Percentiles rank a stretch among this genome's conserved stretches.
Evolutionary conservation across 768 basidiomycete genomes (phyloP).

Genomic region (Rhizopogon vesiculosus): DNA sequence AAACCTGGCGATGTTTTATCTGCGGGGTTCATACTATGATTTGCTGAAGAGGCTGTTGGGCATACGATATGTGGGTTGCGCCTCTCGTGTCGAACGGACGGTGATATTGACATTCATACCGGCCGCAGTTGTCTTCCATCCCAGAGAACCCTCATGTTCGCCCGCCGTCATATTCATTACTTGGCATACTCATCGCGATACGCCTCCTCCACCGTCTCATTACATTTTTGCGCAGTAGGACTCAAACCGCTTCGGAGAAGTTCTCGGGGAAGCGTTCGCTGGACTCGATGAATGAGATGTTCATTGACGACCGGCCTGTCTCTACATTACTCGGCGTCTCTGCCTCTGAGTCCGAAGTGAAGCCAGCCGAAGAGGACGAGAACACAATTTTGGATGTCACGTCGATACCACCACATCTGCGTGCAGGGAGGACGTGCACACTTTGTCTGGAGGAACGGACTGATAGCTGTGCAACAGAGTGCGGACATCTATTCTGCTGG

Average conservation of each 20-base stretch:
- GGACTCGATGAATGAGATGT: constrained; percentile 32
- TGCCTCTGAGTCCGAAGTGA: constrained; percentile 48
- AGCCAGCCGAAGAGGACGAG: constrained; percentile 66
- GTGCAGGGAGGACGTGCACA: constrained; percentile 69
- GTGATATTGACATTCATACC: neutral
- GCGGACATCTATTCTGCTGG: constrained; percentile 90
- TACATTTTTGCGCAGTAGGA: constrained; percentile 34
- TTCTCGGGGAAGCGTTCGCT: constrained; percentile 30
- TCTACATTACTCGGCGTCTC: constrained; percentile 48
- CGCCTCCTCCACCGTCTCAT: constrained; percentile 62
- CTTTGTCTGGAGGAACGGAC: constrained; percentile 84
- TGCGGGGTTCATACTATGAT: constrained; percentile 77
- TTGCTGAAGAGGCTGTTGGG: constrained; percentile 62
- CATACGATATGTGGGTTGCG: constrained; percentile 55
- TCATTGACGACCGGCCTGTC: constrained; percentile 58
- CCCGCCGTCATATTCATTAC: constrained; percentile 83
- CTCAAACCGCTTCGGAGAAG: constrained; percentile 18
- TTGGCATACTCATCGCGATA: constrained; percentile 67
- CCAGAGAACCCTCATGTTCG: constrained; percentile 66
- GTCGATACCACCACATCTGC: constrained; percentile 44
- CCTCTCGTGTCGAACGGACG: neutral
- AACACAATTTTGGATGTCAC: constrained; percentile 60
- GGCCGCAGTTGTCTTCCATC: constrained; percentile 61
- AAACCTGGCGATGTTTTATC: constrained; percentile 79
- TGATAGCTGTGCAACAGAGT: constrained; percentile 78